Evolutionary conservation across 106 monocot species (phyloP).

Genomic region (Acorus gramineus): DNA sequence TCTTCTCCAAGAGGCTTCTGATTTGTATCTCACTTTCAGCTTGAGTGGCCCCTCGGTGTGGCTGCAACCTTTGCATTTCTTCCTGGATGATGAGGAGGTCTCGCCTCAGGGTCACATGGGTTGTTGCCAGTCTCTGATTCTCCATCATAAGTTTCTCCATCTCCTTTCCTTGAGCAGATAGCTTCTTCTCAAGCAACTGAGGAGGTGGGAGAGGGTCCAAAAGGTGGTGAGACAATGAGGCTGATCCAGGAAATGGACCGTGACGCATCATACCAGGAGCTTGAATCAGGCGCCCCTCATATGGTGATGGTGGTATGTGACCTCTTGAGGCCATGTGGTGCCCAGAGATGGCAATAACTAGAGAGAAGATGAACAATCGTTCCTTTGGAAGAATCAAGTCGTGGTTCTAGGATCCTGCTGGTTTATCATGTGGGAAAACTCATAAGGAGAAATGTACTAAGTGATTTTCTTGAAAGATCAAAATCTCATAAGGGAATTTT

Average conservation of each 20-base stretch:
- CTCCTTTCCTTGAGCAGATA: constrained; percentile 49
- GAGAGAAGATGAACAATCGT: too few relatives aligned
- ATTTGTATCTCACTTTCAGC: constrained; percentile 48
- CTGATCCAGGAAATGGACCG: constrained; percentile 37
- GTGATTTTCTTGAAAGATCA: too few relatives aligned
- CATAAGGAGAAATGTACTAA: too few relatives aligned
- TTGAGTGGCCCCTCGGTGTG: constrained; percentile 31
- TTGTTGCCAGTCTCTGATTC: constrained; percentile 58
- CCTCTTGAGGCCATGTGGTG: constrained; percentile 30
- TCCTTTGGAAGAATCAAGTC: too few relatives aligned
- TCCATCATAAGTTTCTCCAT: constrained; percentile 47
- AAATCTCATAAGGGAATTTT: too few relatives aligned
- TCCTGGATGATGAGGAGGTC: constrained; percentile 45
- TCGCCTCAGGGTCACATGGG: constrained; percentile 50
- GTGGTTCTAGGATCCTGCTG: too few relatives aligned
- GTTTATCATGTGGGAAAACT: too few relatives aligned
- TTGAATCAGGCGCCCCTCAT: constrained; percentile 27
- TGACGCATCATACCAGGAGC: constrained; percentile 64
- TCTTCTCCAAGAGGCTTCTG: constrained; percentile 54
- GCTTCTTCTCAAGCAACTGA: constrained; percentile 48
- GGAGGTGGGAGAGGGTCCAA: constrained; percentile 24
- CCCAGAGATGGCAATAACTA: constrained; percentile 1
- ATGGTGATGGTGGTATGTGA: constrained; percentile 16
- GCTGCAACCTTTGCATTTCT: constrained; percentile 46
- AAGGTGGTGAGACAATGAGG: constrained; percentile 22